Conservation (phyloP, 2,329 filamentous ascomycete species). For the Samsoniella hepiali region DNA sequence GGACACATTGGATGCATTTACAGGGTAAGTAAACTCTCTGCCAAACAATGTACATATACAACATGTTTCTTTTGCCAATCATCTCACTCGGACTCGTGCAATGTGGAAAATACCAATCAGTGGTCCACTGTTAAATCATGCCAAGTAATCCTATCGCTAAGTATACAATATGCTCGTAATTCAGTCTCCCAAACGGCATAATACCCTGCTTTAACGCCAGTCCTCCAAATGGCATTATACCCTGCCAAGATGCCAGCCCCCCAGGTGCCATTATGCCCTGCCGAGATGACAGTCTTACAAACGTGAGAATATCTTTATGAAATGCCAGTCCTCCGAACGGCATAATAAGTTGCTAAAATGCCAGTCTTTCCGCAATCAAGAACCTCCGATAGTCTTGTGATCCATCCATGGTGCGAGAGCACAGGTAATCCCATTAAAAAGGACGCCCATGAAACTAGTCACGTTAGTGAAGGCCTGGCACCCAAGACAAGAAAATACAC, state of each 20-base stretch:
- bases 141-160: not conserved
- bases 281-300: too few relatives aligned
- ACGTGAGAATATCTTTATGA: not conserved
- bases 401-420: not conserved
- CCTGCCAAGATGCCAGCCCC: not conserved
- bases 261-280: too few relatives aligned
- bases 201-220: not conserved
- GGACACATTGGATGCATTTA: not conserved
- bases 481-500: slow-evolving; percentile 20
- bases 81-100: not conserved
- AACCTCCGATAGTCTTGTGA: too few relatives aligned
- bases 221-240: too few relatives aligned
- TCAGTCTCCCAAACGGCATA: not conserved
- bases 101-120: not conserved
- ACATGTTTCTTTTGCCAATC: not conserved
- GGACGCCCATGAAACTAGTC: slow-evolving; percentile 25
- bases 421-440: slow-evolving; percentile 21
- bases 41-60: not conserved
- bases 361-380: too few relatives aligned
- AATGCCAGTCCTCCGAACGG: not conserved
- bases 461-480: slow-evolving; percentile 15
- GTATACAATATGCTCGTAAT: not conserved
- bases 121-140: not conserved
- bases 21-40: not conserved
- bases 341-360: not conserved